Evolutionary conservation across 495 filamentous ascomycete genomes (phyloP), one percentile per base, ranked within the genome.

Genomic region (Chaetomium fimeti): DNA sequence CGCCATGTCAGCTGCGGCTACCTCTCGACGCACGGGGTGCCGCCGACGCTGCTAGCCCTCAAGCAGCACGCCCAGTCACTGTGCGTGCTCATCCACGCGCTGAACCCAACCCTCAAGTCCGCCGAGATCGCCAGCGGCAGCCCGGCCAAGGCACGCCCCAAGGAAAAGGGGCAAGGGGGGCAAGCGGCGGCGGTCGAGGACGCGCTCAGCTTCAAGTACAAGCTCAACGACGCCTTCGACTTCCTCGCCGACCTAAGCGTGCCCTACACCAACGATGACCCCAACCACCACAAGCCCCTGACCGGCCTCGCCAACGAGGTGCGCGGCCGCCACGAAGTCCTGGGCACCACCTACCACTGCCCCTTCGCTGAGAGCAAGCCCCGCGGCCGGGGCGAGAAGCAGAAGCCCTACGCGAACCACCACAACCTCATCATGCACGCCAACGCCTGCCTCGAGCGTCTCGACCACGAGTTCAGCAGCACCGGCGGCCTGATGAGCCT

Each of bases 1-100:
- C 70, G 68, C 25, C 74, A 79, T 54, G 66, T 82, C 53, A 84
- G 83, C 71, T 85, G 83, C 69, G 68, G 74, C 63, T 85, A 82
- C 59, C 72, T 84, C 11, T 83, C 83, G 1, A 83, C 78, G 0
- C 68, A 69, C 11, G 76, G 76, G 18, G 59, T 71, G 9, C 65
- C 81, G 12, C 83, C 82, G 6, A 84, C 81, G 18, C 70, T 85
- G 32, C 70, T 80, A 1, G 76, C 79, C 12, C 71, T 85, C 22
- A 85, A 85, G 69, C 81, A 83, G 67, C 82, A 85, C 60, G 82
- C 79, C 12, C 83, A 85, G 56, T 78, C 80, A 9, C 74, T 85
- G 18, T 74, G 75, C 56, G 69, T 77, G 7, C 73, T 85, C 20
- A 84, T 85, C 66, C 78, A 76, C 15, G 61, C 72, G 16, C 63